Evolutionary conservation across 2,329 filamentous ascomycete genomes (phyloP).

Genomic region (Pseudocercospora eumusae): DNA sequence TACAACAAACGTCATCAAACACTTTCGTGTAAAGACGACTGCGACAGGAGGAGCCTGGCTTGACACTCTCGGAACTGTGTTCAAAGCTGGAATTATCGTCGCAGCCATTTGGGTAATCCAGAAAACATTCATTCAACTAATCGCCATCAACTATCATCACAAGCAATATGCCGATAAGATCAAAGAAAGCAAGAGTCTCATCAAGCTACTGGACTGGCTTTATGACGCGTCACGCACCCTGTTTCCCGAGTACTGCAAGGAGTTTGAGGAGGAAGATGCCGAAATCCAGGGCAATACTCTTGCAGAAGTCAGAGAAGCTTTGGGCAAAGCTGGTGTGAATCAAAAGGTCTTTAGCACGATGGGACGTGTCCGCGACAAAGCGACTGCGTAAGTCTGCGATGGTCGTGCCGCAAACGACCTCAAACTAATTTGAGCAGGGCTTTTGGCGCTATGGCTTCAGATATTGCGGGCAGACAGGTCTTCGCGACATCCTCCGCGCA

Average conservation of each 20-base stretch:
- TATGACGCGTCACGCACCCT: constrained; percentile 78
- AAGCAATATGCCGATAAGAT: constrained; percentile 72
- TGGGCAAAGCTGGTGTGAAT: constrained; percentile 57
- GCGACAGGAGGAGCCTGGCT: constrained; percentile 43
- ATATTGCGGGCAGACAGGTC: constrained; percentile 82
- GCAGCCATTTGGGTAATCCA: constrained; percentile 66
- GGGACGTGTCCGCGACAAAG: constrained; percentile 71
- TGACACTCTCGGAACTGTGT: constrained; percentile 55
- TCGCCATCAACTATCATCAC: constrained; percentile 72
- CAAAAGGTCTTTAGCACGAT: constrained; percentile 65
- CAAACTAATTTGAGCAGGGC: constrained; percentile 52
- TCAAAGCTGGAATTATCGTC: constrained; percentile 63
- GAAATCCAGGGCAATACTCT: constrained; percentile 75
- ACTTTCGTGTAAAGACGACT: constrained; percentile 21
- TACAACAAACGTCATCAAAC: constrained; percentile 54
- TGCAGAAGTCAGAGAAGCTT: constrained; percentile 50
- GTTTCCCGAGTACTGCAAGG: constrained; percentile 79
- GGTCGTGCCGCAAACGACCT: background rate
- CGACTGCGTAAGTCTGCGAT: constrained; percentile 58
- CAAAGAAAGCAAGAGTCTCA: constrained; percentile 74
- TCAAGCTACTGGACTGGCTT: constrained; percentile 70
- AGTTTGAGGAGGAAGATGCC: constrained; percentile 79
- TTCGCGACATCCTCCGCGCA: constrained; percentile 54
- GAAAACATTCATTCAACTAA: constrained; percentile 70
- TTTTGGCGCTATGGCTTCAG: constrained; percentile 80